These are phyloP conservation scores for Chrysochromulina tobinii DNA, from an alignment of 78 protist genomes.

Conservation along the genomic window DNA sequence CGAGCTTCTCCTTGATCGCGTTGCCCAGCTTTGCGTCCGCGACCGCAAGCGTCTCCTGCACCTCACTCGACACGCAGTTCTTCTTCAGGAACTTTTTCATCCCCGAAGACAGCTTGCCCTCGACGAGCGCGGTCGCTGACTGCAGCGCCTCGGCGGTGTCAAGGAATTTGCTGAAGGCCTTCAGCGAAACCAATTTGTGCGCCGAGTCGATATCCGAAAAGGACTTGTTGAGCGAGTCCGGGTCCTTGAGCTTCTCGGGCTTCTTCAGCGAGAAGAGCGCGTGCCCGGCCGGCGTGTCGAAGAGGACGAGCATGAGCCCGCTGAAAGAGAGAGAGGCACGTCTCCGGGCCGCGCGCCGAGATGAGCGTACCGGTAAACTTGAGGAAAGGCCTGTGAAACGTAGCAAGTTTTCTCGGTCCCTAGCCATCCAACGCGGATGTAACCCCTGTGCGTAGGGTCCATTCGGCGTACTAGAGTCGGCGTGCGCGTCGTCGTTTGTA, in stretches of 20 bases:
- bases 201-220: neutral
- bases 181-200: slow-evolving; percentile 59
- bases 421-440: too few relatives aligned
- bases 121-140: slow-evolving; percentile 83
- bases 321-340: too few relatives aligned
- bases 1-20: slow-evolving; percentile 81
- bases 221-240: slow-evolving; percentile 45
- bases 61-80: slow-evolving; percentile 45
- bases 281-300: slow-evolving; percentile 80
- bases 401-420: too few relatives aligned
- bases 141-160: slow-evolving; percentile 88
- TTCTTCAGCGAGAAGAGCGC: slow-evolving; percentile 85
- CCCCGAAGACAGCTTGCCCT: slow-evolving; percentile 74
- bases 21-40: slow-evolving; percentile 87
- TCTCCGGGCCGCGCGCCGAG: too few relatives aligned
- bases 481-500: too few relatives aligned
- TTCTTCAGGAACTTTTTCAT: slow-evolving; percentile 85
- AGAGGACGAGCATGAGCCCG: slow-evolving; percentile 48
- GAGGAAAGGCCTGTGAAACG: too few relatives aligned
- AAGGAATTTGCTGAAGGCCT: slow-evolving; percentile 84
- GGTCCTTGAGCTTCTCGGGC: slow-evolving; percentile 62
- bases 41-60: slow-evolving; percentile 81
- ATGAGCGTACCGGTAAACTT: too few relatives aligned
- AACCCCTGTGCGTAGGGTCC: too few relatives aligned
- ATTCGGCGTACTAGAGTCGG: too few relatives aligned